Evolutionary conservation across 768 basidiomycete species (phyloP).

Genomic region (Lentinus tigrinus): DNA sequence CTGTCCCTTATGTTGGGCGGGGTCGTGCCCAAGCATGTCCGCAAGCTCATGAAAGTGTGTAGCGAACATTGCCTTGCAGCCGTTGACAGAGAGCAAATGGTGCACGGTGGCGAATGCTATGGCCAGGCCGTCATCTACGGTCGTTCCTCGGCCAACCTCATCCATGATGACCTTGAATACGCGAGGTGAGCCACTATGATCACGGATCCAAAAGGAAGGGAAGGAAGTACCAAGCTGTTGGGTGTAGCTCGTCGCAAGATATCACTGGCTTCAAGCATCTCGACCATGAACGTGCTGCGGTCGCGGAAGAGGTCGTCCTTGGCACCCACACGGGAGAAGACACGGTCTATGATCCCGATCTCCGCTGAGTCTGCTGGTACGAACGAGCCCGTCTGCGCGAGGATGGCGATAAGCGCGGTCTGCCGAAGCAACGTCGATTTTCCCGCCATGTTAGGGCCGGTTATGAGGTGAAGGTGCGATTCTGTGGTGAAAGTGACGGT

Average conservation of each 20-base stretch:
- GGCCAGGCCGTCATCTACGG: slow-evolving; percentile 86
- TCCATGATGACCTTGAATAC: slow-evolving; percentile 90
- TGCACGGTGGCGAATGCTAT: slow-evolving; percentile 91
- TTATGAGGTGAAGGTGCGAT: slow-evolving; percentile 78
- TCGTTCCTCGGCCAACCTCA: slow-evolving; percentile 97
- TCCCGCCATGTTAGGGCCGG: slow-evolving; percentile 94
- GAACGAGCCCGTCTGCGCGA: slow-evolving; percentile 92
- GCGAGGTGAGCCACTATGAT: no score
- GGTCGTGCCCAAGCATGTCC: slow-evolving; percentile 66
- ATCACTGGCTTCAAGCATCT: slow-evolving; percentile 92
- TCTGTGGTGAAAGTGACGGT: slow-evolving; percentile 59
- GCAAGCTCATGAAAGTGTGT: slow-evolving; percentile 98
- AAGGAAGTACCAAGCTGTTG: slow-evolving; percentile 67
- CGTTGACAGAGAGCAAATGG: slow-evolving; percentile 69
- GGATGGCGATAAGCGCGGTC: slow-evolving; percentile 82
- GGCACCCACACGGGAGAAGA: slow-evolving; percentile 95
- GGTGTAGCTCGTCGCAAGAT: slow-evolving; percentile 84
- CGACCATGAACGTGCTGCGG: slow-evolving; percentile 97
- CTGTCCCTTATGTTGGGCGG: slow-evolving; percentile 31
- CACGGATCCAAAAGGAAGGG: no score
- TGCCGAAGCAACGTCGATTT: slow-evolving; percentile 94
- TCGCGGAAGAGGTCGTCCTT: slow-evolving; percentile 94
- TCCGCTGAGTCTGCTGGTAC: slow-evolving; percentile 84
- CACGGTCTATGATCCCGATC: slow-evolving; percentile 84
- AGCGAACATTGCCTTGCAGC: slow-evolving; percentile 87